A percentile compares a stretch with the other conserved stretches of the same genome.
Evolutionary conservation across 1,284 basidiomycete genomes (phyloP).

Genomic region (Taiwanofungus camphoratus): DNA sequence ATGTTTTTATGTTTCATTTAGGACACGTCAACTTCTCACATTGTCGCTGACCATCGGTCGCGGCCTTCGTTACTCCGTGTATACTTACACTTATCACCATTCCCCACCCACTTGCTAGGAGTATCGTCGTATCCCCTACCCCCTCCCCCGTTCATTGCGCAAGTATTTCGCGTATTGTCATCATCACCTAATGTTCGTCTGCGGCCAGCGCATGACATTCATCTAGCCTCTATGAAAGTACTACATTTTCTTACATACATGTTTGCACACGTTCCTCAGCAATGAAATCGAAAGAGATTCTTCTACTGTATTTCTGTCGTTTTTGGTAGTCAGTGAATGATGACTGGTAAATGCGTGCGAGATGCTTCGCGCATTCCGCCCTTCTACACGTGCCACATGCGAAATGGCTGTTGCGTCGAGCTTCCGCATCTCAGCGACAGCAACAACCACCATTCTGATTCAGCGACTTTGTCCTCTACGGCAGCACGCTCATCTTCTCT

Average conservation of each 20-base stretch:
- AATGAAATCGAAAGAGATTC: too few species aligned
- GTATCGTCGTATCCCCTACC: slow-evolving; percentile 42
- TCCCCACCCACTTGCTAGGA: slow-evolving; percentile 39
- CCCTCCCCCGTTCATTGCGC: slow-evolving; percentile 4
- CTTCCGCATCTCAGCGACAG: too few species aligned
- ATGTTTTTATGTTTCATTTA: slow-evolving; percentile 18
- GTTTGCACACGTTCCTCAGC: too few species aligned
- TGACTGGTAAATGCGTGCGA: too few species aligned
- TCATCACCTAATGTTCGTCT: slow-evolving; percentile 3
- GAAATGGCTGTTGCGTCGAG: too few species aligned
- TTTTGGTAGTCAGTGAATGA: too few species aligned
- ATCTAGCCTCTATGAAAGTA: too few species aligned
- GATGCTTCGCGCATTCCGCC: too few species aligned
- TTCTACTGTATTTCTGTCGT: too few species aligned
- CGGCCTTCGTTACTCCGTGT: slow-evolving; percentile 44
- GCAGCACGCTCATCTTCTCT: slow-evolving; percentile 10
- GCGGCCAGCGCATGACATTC: slow-evolving; percentile 4
- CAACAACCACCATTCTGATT: too few species aligned
- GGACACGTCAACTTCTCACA: slow-evolving; percentile 11
- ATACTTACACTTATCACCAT: slow-evolving; percentile 28
- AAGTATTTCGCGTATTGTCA: background rate
- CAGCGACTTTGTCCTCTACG: background rate
- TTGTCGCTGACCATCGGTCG: slow-evolving; percentile 12
- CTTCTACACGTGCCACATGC: too few species aligned
- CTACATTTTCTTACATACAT: too few species aligned